These are phyloP conservation scores for Ambrosia hybrid DNA, from an alignment of 140 eudicot species.

Conservation along the genomic window DNA sequence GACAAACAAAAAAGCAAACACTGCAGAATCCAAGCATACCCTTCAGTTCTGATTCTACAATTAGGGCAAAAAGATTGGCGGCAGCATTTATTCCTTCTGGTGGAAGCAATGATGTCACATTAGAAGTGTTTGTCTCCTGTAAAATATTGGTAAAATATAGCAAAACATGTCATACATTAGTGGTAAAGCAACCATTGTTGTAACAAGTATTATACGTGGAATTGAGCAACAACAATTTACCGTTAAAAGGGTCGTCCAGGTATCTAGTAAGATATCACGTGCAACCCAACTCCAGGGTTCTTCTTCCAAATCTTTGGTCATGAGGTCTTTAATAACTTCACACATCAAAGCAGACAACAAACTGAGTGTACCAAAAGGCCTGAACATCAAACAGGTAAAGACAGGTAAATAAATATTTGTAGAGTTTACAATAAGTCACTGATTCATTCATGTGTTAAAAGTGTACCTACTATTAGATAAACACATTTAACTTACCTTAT, in stretches of 20 bases:
- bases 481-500: conserved; percentile 49
- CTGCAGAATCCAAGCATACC: conserved; percentile 45
- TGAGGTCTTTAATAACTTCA: conserved; percentile 81
- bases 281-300: conserved; percentile 99
- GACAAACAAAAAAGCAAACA: conserved; percentile 6
- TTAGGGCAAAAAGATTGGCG: conserved; percentile 73
- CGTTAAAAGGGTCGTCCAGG: conserved; percentile 85
- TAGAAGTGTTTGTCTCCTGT: conserved; percentile 61
- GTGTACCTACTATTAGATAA: neutral
- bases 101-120: conserved; percentile 55
- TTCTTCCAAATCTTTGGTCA: conserved; percentile 65
- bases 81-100: conserved; percentile 80
- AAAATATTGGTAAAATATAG: conserved; percentile 14
- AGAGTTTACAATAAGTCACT: conserved; percentile 11
- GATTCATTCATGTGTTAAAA: conserved; percentile 17
- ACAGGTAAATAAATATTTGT: conserved; percentile 17
- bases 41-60: conserved; percentile 85
- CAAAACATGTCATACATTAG: conserved; percentile 14
- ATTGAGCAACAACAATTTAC: conserved; percentile 34
- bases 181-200: conserved; percentile 19
- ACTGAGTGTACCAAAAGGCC: conserved; percentile 90
- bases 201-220: neutral
- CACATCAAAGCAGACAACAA: conserved; percentile 82
- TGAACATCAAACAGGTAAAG: conserved; percentile 39
- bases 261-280: conserved; percentile 90